These are phyloP conservation scores for Leccinum arenicola DNA, from an alignment of 768 basidiomycete species.

Conservation along the genomic window DNA sequence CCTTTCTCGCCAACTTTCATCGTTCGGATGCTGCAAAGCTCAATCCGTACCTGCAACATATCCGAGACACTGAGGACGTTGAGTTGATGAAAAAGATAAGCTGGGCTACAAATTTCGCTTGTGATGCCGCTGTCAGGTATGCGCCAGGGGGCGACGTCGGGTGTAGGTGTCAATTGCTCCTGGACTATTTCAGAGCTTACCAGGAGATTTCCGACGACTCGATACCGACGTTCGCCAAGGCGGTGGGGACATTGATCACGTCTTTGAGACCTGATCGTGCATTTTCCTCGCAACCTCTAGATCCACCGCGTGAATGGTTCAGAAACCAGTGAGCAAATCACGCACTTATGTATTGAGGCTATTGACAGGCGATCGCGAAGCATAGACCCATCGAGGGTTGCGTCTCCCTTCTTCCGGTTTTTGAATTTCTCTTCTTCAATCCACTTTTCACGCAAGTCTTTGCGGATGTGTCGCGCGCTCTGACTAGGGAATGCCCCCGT, in stretches of 20 bases:
- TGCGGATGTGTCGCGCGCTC: conserved; percentile 34
- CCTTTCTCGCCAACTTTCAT: conserved; percentile 67
- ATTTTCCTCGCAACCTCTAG: conserved; percentile 43
- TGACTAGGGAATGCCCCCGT: conserved; percentile 20
- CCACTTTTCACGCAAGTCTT: conserved; percentile 47
- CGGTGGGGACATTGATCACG: conserved; percentile 50
- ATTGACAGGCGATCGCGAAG: background rate
- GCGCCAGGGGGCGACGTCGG: conserved; percentile 5
- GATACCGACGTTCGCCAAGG: conserved; percentile 46
- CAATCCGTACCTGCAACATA: conserved; percentile 60
- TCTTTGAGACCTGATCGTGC: conserved; percentile 56
- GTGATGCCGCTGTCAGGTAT: conserved; percentile 46
- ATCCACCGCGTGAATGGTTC: conserved; percentile 52
- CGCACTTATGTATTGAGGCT: background rate
- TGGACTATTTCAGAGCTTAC: conserved; percentile 43
- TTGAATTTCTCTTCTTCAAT: conserved; percentile 58
- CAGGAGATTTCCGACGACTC: conserved; percentile 54
- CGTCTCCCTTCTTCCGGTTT: conserved; percentile 55
- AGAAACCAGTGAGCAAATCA: conserved; percentile 48
- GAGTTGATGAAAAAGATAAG: conserved; percentile 56
- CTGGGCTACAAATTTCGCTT: conserved; percentile 53
- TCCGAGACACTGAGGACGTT: conserved; percentile 45
- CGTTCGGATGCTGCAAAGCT: conserved; percentile 68
- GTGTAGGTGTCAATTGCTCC: background rate
- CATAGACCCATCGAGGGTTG: conserved; percentile 57